phyloP scores from a whole-genome alignment of 805 yeast genomes.

The Yamadazyma sp. region DNA sequence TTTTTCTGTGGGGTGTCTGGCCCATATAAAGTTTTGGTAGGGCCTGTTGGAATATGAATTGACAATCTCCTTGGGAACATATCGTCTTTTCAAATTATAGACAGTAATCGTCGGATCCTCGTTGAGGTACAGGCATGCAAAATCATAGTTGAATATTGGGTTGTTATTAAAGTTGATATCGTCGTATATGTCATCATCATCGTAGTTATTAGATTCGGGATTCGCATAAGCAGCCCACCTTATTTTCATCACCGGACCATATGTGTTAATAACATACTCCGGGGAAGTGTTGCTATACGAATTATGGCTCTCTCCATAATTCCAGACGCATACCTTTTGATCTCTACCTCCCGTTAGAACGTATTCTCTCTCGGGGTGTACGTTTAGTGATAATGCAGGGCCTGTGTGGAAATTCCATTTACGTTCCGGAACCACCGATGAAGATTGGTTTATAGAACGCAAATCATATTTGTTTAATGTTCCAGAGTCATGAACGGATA shows the following conservation, averaged over 20 bases:
- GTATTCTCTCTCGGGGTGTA: constrained; percentile 83
- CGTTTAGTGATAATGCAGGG: constrained; percentile 83
- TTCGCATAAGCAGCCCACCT: constrained; percentile 52
- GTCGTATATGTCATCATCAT: constrained; percentile 13
- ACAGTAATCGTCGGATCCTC: constrained; percentile 71
- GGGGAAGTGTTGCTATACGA: constrained; percentile 41
- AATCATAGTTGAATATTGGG: constrained; percentile 54
- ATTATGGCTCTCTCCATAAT: constrained; percentile 29
- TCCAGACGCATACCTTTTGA: constrained; percentile 77
- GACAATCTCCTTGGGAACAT: constrained; percentile 67
- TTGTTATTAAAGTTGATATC: constrained; percentile 6
- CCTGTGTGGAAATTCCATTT: constrained; percentile 87
- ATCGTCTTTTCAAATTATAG: constrained; percentile 69
- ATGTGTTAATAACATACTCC: constrained; percentile 67
- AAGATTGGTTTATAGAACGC: constrained; percentile 34
- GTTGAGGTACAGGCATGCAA: constrained; percentile 71
- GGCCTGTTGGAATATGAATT: constrained; percentile 49
- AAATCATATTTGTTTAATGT: constrained; percentile 83
- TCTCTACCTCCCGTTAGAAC: constrained; percentile 93
- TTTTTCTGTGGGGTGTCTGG: constrained; percentile 21
- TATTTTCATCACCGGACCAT: constrained; percentile 77
- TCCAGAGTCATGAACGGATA: constrained; percentile 88
- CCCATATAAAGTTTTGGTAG: constrained; percentile 44
- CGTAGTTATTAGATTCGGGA: constrained; percentile 22
- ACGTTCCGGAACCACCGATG: constrained; percentile 55